Evolutionary conservation across 371 early-diverging fungal genomes (phyloP), one percentile per base, ranked within the genome.

Genomic region (Rhizopus arrhizus): DNA sequence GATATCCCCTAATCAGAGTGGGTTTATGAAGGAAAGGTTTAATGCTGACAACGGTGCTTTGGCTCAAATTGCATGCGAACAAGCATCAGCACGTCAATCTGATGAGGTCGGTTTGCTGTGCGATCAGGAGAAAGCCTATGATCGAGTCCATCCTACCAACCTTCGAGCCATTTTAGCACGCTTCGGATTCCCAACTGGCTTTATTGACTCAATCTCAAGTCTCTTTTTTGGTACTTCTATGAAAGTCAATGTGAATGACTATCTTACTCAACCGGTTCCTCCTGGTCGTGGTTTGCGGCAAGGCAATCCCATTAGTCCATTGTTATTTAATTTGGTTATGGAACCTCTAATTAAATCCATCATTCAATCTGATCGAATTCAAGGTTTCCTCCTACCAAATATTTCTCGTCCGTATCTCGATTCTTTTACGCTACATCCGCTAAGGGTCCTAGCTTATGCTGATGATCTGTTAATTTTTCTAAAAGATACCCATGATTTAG

Each of bases 321-420:
- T 65, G 15, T 52, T 66, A 2, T 66, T 45, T 54, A 66, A 66
- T 29, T 35, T 66, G 8, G 38, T 52, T 33, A 32, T 66, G 16
- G 61, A 61, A 28, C 52, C 55, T 6, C 41, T 58, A 3, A 5
- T 64, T 3, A n/a, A 35, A 1, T 32, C 36, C 4, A 28, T 62
- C 10, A 13, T 43, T 5, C 5, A 11, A 1, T 9, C 8, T 15
- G n/a, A 6, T 5, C 11, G n/a, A 5, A 15, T 35, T 4, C 45
- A 33, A n/a, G 53, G 53, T 15, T 5, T 22, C n/a, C 22, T 2
- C 28, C 12, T 12, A 2, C 52, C 38, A 31, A 34, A 32, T 12
- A 40, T 51, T 13, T 12, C 43, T 31, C 15, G 22, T 22, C 22
- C 22, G 22, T 22, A 22, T 22, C 22, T 22, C 22, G 22, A 22